Percentiles rank a stretch among this genome's conserved stretches.
Evolutionary conservation across 805 yeast genomes (phyloP).

Genomic region (Candida insectorum): DNA sequence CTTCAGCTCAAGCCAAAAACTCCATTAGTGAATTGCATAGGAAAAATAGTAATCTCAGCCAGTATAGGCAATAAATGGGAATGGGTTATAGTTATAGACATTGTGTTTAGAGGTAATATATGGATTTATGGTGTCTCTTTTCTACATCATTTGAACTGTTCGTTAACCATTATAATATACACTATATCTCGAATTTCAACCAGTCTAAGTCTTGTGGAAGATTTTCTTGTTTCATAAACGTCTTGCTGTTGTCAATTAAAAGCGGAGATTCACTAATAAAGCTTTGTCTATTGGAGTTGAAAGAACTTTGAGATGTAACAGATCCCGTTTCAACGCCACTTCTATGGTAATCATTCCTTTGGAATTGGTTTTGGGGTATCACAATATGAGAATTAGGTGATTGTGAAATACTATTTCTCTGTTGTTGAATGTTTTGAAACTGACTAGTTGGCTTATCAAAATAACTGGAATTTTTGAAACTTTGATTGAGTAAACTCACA

Average conservation of each 20-base stretch:
- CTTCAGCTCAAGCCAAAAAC: no score
- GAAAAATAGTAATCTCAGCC: no score
- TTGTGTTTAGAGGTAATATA: no score
- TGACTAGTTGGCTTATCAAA: constrained; percentile 13
- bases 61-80: no score
- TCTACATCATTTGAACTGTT: no score
- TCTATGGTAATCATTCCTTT: constrained; percentile 2
- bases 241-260: constrained; percentile 4
- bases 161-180: constrained; percentile 11
- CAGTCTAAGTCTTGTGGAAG: constrained; percentile 23
- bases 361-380: constrained; percentile 1
- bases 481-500: constrained; percentile 15
- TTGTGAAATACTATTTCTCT: background rate
- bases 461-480: constrained; percentile 15
- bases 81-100: no score
- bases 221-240: constrained; percentile 9
- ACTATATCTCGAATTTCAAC: constrained; percentile 23
- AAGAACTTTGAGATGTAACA: constrained; percentile 8
- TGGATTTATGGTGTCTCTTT: no score
- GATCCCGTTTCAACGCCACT: constrained; percentile 5
- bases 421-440: background rate
- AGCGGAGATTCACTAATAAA: constrained; percentile 7
- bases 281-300: constrained; percentile 10
- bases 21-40: no score
- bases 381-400: background rate